Evolutionary conservation across 192 early-diverging fungal genomes (phyloP).

Genomic region (Haplosporangium gracile): DNA sequence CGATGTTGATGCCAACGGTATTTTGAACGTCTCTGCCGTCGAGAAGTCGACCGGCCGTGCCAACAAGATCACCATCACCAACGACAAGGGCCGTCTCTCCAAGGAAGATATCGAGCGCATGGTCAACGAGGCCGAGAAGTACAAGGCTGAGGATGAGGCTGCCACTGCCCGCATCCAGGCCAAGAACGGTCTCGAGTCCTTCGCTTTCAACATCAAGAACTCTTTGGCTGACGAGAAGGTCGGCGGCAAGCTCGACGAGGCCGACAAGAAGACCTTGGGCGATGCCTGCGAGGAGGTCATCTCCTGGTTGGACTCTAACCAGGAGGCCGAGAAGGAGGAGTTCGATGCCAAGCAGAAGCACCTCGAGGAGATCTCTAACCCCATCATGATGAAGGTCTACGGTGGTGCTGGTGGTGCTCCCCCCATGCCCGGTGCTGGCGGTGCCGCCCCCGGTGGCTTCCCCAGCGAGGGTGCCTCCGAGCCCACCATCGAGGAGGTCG

Average conservation of each 20-base stretch:
- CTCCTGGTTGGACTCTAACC: constrained; percentile 94
- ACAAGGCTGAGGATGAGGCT: constrained; percentile 95
- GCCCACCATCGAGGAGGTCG: constrained; percentile 83
- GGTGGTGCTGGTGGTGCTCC: constrained; percentile 78
- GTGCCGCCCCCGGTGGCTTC: constrained; percentile 84
- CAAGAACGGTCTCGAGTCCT: constrained; percentile 96
- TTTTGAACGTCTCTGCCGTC: constrained; percentile 93
- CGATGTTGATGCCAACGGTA: constrained; percentile 98
- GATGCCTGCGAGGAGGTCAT: constrained; percentile 91
- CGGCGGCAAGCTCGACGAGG: constrained; percentile 81
- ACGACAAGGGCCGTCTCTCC: constrained; percentile 97
- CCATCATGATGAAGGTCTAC: constrained; percentile 98
- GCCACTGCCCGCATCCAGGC: constrained; percentile 91
- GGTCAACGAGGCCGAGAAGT: constrained; percentile 69
- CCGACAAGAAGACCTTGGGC: constrained; percentile 91
- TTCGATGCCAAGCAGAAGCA: constrained; percentile 96
- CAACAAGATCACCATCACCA: constrained; percentile 99
- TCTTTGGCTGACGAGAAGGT: constrained; percentile 83
- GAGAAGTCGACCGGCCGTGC: constrained; percentile 96
- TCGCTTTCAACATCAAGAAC: constrained; percentile 98
- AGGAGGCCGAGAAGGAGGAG: constrained; percentile 98
- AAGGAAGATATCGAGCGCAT: constrained; percentile 99
- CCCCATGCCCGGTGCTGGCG: constrained; percentile 74
- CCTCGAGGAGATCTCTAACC: constrained; percentile 93
- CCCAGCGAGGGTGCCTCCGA: constrained; percentile 70